Evolutionary conservation across 176 grass and related monocot genomes (phyloP).

Genomic region (Guadua angustifolia): DNA sequence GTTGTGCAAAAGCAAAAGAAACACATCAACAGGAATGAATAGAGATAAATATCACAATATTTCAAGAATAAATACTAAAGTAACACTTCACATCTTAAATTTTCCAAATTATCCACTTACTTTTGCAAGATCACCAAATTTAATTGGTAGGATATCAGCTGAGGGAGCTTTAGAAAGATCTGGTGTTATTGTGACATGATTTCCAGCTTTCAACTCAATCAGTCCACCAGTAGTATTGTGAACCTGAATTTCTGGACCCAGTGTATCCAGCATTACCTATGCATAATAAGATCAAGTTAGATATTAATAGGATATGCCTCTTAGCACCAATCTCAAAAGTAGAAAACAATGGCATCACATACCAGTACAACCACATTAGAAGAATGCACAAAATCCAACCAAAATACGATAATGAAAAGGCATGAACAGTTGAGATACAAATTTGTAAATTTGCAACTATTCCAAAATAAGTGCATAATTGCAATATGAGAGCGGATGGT

Average conservation of each 20-base stretch:
- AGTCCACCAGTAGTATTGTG: constrained; percentile 68
- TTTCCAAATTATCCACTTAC: constrained; percentile 49
- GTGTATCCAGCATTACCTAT: constrained; percentile 95
- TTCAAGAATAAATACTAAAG: background rate
- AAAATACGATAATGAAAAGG: constrained; percentile 6
- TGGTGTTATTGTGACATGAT: constrained; percentile 80
- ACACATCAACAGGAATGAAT: constrained; percentile 1
- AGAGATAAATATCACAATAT: background rate
- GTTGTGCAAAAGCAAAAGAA: background rate
- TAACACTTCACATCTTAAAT: constrained; percentile 10
- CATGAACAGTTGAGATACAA: background rate
- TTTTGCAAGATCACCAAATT: constrained; percentile 82
- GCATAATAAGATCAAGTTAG: constrained; percentile 31
- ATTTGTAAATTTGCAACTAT: constrained; percentile 10
- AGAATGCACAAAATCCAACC: background rate
- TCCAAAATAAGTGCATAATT: background rate
- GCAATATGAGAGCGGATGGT: background rate
- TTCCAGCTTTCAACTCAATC: constrained; percentile 77
- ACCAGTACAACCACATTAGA: constrained; percentile 14
- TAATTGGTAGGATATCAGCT: constrained; percentile 75
- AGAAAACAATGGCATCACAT: constrained; percentile 8
- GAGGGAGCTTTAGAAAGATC: constrained; percentile 70
- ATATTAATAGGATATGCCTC: constrained; percentile 16
- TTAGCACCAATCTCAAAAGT: constrained; percentile 9
- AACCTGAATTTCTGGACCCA: constrained; percentile 97